Evolutionary conservation across 306 rosid genomes (phyloP).

Genomic region (Quercus aquifolioides): DNA sequence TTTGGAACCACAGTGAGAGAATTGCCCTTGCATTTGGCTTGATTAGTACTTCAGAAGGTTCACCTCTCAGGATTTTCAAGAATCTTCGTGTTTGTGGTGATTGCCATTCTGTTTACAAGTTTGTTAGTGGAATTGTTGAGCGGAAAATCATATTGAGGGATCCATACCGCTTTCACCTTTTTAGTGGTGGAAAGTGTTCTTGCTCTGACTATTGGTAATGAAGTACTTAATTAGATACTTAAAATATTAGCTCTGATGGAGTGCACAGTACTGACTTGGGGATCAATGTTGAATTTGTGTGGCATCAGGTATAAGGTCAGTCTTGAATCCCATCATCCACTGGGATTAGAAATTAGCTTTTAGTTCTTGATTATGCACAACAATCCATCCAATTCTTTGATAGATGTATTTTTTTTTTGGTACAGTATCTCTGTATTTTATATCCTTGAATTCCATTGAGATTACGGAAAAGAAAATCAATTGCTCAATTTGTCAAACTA

Average conservation of each 20-base stretch:
- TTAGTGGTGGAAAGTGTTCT: constrained; percentile 74
- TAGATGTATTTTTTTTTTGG: not conserved
- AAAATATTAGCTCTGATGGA: not conserved
- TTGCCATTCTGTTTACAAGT: constrained; percentile 86
- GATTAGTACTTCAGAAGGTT: constrained; percentile 60
- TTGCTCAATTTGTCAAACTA: too few relatives aligned
- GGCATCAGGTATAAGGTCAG: too few relatives aligned
- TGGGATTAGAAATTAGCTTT: not conserved
- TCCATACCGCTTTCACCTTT: constrained; percentile 87
- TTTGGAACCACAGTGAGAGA: constrained; percentile 96
- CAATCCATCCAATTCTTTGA: not conserved
- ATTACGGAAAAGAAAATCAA: not conserved
- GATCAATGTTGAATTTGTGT: not conserved
- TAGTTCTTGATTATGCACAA: not conserved
- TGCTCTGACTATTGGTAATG: constrained; percentile 83
- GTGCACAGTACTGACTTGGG: not conserved
- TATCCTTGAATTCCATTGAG: not conserved
- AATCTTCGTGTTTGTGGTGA: constrained; percentile 94
- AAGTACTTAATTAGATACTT: constrained; percentile 2
- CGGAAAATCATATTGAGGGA: constrained; percentile 76
- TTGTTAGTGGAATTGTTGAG: constrained; percentile 52
- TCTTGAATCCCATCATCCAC: not conserved
- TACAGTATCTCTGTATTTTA: not conserved
- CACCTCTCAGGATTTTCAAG: constrained; percentile 71
- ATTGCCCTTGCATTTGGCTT: constrained; percentile 83